Evolutionary conservation across 2,329 filamentous ascomycete genomes (phyloP).

Genomic region (Colletotrichum magnum): DNA sequence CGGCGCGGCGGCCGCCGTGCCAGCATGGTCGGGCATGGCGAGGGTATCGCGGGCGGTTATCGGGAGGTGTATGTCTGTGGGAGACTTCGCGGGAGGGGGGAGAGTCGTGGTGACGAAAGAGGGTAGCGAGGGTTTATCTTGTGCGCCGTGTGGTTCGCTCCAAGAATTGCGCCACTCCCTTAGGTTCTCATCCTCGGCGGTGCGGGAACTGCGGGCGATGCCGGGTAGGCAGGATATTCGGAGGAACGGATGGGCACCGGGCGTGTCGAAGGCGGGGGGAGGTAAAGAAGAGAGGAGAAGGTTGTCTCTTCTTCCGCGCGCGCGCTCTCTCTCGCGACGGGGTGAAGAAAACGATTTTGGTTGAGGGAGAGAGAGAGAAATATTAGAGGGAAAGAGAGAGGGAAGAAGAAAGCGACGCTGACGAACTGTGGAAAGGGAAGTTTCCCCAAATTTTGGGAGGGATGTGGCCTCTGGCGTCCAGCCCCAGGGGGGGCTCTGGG

Average conservation of each 20-base stretch:
- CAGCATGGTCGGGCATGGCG: constrained; percentile 36
- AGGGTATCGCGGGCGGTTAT: background rate
- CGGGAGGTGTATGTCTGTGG: background rate
- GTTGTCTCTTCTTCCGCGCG: too few species aligned
- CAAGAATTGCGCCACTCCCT: constrained; percentile 38
- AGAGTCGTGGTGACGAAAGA: background rate
- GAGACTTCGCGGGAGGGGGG: background rate
- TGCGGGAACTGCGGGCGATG: constrained; percentile 30
- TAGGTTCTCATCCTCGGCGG: constrained; percentile 36
- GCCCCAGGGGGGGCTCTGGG: too few species aligned
- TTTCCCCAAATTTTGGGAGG: constrained; percentile 36
- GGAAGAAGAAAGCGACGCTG: background rate
- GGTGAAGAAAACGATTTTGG: too few species aligned
- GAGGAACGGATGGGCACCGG: too few species aligned
- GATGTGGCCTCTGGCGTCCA: constrained; percentile 9
- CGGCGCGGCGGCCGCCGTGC: constrained; percentile 40
- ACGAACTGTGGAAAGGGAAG: constrained; percentile 22
- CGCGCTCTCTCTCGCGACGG: too few species aligned
- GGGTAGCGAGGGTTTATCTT: constrained; percentile 9
- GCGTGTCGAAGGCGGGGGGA: too few species aligned
- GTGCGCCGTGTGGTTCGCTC: constrained; percentile 15
- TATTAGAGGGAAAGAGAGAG: background rate
- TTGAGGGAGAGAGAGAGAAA: background rate
- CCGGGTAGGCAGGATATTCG: background rate
- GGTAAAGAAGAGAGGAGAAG: too few species aligned